Evolutionary conservation across 1,284 basidiomycete species (phyloP), one percentile per base, ranked within the genome.

Genomic region (Ganoderma multipileum): DNA sequence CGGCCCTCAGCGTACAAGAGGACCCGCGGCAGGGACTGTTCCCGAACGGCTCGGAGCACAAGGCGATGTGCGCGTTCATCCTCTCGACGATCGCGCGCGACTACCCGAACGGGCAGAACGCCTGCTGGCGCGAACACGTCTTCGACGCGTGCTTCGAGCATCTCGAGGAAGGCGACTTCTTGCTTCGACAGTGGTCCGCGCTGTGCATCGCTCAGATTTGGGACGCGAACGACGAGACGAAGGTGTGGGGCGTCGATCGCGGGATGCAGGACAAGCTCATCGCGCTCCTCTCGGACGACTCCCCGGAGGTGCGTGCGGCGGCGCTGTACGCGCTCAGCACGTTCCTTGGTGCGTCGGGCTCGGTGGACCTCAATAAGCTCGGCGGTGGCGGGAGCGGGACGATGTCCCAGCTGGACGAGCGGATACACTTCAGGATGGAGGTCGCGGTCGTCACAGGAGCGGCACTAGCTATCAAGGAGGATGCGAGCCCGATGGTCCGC

Each of bases 21-120:
- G 89, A 93, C 65, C 76, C 81, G 30, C 75, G 76, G 26, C 80
- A 83, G 26, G 81, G 84, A 33, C 89, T 98, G 6, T 66, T 98
- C 36, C 95, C 96, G 0, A 99, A 99, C 80, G 91, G 92, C 62
- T 95, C 95, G 18, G 97, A 99, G 80, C 97, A 99, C 80, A 95
- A 96, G 69, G 97, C 97, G 0, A 99, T 99, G 97, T 99, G 97
- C 78, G 95, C 96, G 0, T 99, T 99, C 82, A 97, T 99, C 74
- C 89, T 99, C 28, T 89, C 94, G n/a, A 92, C 96, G 36, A 91
- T 98, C 69, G 93, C 94, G 66, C 91, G 97, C 28, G 96, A 97
- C 75, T 97, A 93, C 79, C 87, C 89, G 8, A 87, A 88, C 0
- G 97, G 96, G 1, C 97, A 99, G 80, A 87, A 89, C 64, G 95